Evolutionary conservation across 2,329 filamentous ascomycete genomes (phyloP), one percentile per base, ranked within the genome.

Genomic region (Metarhizium anisopliae): DNA sequence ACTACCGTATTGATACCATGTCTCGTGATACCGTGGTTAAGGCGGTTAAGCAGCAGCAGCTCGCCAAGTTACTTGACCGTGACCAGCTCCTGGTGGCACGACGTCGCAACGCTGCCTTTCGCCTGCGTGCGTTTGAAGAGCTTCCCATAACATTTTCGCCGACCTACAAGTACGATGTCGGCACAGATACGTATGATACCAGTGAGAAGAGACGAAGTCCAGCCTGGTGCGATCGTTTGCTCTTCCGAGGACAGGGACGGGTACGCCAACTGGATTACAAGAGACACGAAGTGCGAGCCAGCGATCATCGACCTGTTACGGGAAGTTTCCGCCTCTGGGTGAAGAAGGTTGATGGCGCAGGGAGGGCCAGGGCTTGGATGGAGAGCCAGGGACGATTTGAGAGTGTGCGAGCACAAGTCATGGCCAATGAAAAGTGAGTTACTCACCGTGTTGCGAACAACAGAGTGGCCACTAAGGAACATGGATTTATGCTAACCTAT

Each of bases 81-180:
- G 94, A 99, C 66, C 94, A 99, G 68, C 79, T 99, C 5, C 83
- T 97, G 2, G 87, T 96, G 0, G 93, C 91, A 13, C 84, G 89
- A 56, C 88, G 91, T 53, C 89, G 90, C 63, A 96, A 96, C 64
- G 91, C 93, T 0, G 89, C 85, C 0, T 96, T 97, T 74, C 83
- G 89, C 32, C 80, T 99, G 5, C 85, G 92, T 20, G 87, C 90
- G 0, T 97, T 99, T 69, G 85, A 87, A n/a, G 94, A 99, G 72
- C 79, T 87, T 55, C 89, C 88, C 1, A 96, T 99, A 64, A 87
- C 84, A 0, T 99, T 99, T 68, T 86, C 90, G 7, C 94, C 94
- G 0, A 99, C 94, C 0, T 99, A 99, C 77, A 99, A 99, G 70
- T 99, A 99, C 69, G 94, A 99, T 63, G 90, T 97, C 0, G 92